Percentiles rank a stretch among this genome's conserved stretches.
These are phyloP conservation scores for Dactylellina leptospora DNA, from an alignment of 2,329 filamentous ascomycete genomes.

Conservation along the genomic window DNA sequence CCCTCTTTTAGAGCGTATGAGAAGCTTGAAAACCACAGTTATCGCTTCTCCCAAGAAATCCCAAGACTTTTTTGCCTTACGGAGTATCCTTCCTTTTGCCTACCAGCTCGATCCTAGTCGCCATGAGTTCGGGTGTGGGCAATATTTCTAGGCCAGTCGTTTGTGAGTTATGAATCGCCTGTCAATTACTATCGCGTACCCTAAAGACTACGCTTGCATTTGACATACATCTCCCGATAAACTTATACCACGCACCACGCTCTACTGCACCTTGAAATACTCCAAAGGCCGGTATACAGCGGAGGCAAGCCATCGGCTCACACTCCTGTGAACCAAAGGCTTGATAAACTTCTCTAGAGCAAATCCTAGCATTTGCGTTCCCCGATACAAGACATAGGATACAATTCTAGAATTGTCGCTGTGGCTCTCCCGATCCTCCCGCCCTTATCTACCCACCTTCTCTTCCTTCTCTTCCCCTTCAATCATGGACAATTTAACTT, in stretches of 20 bases:
- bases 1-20: conserved; percentile 8
- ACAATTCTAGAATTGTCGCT: conserved; percentile 13
- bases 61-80: conserved; percentile 18
- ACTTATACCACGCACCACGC: too few species aligned
- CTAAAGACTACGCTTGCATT: conserved; percentile 23
- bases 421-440: conserved; percentile 15
- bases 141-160: conserved; percentile 24
- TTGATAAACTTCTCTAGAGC: conserved; percentile 4
- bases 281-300: conserved; percentile 6
- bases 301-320: conserved; percentile 11
- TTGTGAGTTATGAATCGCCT: too few species aligned
- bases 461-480: background rate
- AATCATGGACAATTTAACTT: conserved; percentile 50
- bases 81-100: conserved; percentile 20
- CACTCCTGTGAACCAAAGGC: conserved; percentile 1
- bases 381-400: conserved; percentile 31
- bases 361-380: conserved; percentile 25
- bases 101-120: conserved; percentile 16
- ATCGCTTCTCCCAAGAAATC: conserved; percentile 19
- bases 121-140: conserved; percentile 28
- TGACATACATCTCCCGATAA: background rate
- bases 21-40: conserved; percentile 9
- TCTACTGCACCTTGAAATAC: background rate
- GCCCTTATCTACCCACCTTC: conserved; percentile 16
- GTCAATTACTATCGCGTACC: conserved; percentile 18